Evolutionary conservation across 805 yeast genomes (phyloP).

Genomic region (Myxozyma vanderwaltii): DNA sequence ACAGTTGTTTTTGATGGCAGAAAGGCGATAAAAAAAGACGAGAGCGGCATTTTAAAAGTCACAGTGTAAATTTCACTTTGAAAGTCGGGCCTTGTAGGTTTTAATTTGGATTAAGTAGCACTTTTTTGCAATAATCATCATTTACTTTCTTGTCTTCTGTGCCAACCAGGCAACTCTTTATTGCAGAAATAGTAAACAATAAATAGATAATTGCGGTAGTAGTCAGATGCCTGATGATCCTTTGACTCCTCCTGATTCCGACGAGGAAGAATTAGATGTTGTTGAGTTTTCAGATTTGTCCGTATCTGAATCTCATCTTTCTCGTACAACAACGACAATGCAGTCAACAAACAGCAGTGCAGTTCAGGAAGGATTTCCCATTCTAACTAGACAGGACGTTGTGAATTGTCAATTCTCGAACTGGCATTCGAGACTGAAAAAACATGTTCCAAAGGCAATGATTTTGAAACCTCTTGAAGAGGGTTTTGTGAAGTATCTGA

Average conservation of each 20-base stretch:
- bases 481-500: conserved; percentile 60
- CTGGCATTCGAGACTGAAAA: conserved; percentile 60
- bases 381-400: conserved; percentile 21
- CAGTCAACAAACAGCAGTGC: not conserved
- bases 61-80: no score
- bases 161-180: no score
- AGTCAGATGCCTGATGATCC: not conserved
- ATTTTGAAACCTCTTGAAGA: conserved; percentile 61
- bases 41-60: no score
- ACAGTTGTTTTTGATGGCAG: no score
- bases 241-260: conserved; percentile 6
- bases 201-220: not conserved
- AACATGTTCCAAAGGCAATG: conserved; percentile 52
- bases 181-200: no score
- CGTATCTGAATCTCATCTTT: not conserved
- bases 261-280: not conserved
- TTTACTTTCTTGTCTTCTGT: no score
- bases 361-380: conserved; percentile 42
- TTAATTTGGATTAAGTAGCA: no score
- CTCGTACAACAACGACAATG: not conserved
- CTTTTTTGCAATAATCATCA: no score
- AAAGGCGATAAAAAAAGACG: no score
- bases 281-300: conserved; percentile 1
- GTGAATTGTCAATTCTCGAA: conserved; percentile 41
- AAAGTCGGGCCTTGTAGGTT: no score